Percentiles rank a stretch among this genome's conserved stretches.
phyloP scores from a whole-genome alignment of 345 rosid genomes.

The Aethionema arabicum region DNA sequence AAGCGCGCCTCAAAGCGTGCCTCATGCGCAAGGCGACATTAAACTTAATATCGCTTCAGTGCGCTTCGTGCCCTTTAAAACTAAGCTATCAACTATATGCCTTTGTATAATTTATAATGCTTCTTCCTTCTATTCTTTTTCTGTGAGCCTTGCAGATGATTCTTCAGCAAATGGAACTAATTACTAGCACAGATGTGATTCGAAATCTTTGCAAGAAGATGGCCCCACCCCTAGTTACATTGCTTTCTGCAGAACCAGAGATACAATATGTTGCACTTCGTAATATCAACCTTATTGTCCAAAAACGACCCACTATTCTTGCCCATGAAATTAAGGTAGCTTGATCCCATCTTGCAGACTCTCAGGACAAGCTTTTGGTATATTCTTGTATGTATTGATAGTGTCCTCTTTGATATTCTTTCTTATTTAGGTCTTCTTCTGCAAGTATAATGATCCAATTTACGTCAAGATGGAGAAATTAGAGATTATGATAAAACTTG shows the following conservation, averaged over 20 bases:
- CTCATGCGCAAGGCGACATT: no score
- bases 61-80: no score
- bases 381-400: slow-evolving; percentile 16
- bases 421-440: slow-evolving; percentile 79
- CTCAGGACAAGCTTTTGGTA: slow-evolving; percentile 9
- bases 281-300: slow-evolving; percentile 92
- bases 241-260: slow-evolving; percentile 97
- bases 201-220: slow-evolving; percentile 99
- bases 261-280: slow-evolving; percentile 95
- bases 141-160: slow-evolving; percentile 61
- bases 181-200: slow-evolving; percentile 88
- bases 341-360: slow-evolving; percentile 12
- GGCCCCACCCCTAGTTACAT: slow-evolving; percentile 98
- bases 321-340: slow-evolving; percentile 98
- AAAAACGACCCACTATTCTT: slow-evolving; percentile 87
- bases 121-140: slow-evolving; percentile 13
- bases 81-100: slow-evolving; percentile 21
- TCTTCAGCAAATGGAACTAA: slow-evolving; percentile 97
- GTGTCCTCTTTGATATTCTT: slow-evolving; percentile 5
- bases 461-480: slow-evolving; percentile 99
- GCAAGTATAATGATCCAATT: slow-evolving; percentile 98
- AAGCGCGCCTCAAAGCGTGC: no score
- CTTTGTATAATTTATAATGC: slow-evolving; percentile 19
- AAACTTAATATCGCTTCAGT: no score
- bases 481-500: slow-evolving; percentile 97